Evolutionary conservation across 768 basidiomycete species (phyloP), one percentile per base, ranked within the genome.

Genomic region (Crepidotus variabilis): DNA sequence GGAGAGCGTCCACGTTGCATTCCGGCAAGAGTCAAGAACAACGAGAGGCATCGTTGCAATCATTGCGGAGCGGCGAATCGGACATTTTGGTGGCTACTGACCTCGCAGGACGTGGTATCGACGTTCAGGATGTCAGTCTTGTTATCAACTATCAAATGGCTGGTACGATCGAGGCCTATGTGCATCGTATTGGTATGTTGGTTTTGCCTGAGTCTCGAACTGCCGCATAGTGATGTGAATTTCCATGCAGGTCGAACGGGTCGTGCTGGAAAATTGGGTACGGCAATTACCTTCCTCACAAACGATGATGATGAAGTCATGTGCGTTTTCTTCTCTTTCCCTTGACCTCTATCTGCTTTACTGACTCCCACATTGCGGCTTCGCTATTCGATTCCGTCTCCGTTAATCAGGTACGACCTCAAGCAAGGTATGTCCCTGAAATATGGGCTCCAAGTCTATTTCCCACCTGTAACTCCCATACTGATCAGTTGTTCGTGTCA

Each of bases 121-220:
- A 99, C 72, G 96, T 99, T 11, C 92, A 93, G 58, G 94, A 98
- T 69, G 97, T 98, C 58, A 90, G 86, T 58, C 78, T 97, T 51
- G 96, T 98, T 60, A 86, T 98, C 78, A 98, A 98, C 72, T 99
- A 86, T 80, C 93, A 97, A 75, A 98, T 98, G 96, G 85, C 94
- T 5, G 85, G 83, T 63, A 92, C 90, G 20, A 98, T 99, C 72
- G 97, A 99, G 72, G 93, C 89, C 39, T 98, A 97, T 67, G 93
- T 98, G 47, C 96, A 98, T 73, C 89, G 96, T 70, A 98, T 99
- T 65, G 97, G 96, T 92, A 66, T 53, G 86, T 59, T 55, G 52
- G 20, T 22, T 57, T 55, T 72, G 20, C 48, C 56, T 43, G 57
- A 52, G 52, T 36, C 23, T 43, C 18, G 28, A 47, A 23, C 52